Evolutionary conservation across 352 stramenopile genomes (phyloP), one percentile per base, ranked within the genome.

Genomic region (Globisporangium camurandrum): DNA sequence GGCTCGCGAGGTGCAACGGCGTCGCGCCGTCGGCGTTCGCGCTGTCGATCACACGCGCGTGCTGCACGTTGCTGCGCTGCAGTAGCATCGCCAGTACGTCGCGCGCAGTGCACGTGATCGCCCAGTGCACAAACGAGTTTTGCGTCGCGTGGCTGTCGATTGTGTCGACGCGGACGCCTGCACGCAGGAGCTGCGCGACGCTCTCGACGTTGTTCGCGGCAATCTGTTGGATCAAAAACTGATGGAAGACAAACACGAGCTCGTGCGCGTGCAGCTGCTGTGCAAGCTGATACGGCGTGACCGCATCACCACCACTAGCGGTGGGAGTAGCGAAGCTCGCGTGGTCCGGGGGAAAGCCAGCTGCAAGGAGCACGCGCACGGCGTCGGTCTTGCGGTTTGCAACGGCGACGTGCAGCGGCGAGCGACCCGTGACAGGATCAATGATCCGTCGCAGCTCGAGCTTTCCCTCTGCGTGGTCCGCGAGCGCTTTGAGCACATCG

Each of bases 161-260:
- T 43, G 84, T 66, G 16, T 54, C 59, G 2, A 80, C 52, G 12
- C 75, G 66, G 27, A 91, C 60, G 14, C 83, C 83, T 5, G 78
- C 71, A 1, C 45, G 23, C n/a, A 94, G 66, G 56, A 94, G 61
- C 36, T 75, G 64, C 51, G 56, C 53, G 23, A 94, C 75, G 37
- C 70, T 71, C 1, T 59, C 36, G 2, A 79, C 66, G 56, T 82
- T 62, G 45, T 92, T 76, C 17, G 68, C 67, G 20, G 83, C 83
- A 28, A 94, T 66, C 42, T 94, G 71, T 51, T 94, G 83, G 40
- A 94, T 80, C n/a, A 80, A 58, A 56, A 91, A 94, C 61, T 94
- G 83, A 50, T 88, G 77, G 51, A 94, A 94, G 23, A 91, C 80
- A 46, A 84, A 69, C 26, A 94, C 45, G 22, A 91, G 58, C 31